These are phyloP conservation scores for Cytospora chrysosperma DNA, from an alignment of 2,329 filamentous ascomycete species.

Conservation along the genomic window DNA sequence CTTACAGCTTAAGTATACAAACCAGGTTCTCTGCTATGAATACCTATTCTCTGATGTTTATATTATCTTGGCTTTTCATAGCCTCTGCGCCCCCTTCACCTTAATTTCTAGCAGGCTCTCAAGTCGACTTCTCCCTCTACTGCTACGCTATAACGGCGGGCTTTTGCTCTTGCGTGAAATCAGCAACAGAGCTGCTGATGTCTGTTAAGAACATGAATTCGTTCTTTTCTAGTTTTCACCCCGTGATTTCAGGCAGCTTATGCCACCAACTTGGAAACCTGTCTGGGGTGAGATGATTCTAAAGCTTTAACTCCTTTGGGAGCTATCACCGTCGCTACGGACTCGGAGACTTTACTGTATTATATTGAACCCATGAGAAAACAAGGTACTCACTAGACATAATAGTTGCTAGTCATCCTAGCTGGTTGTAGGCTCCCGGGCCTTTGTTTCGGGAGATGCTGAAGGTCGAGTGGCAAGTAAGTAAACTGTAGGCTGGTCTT, in stretches of 20 bases:
- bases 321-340: constrained; percentile 43
- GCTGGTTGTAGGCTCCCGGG: too few species aligned
- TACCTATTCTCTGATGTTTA: not conserved
- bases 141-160: not conserved
- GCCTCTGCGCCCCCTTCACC: not conserved
- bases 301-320: constrained; percentile 38
- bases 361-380: too few species aligned
- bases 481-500: too few species aligned
- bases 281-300: constrained; percentile 40
- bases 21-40: too few species aligned
- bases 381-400: too few species aligned
- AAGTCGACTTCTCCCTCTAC: not conserved
- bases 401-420: too few species aligned
- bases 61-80: not conserved
- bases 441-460: too few species aligned
- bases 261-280: constrained; percentile 36
- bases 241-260: constrained; percentile 24
- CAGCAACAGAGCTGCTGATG: not conserved
- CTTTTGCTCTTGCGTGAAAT: not conserved
- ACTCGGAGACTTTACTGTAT: too few species aligned
- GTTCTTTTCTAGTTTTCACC: too few species aligned
- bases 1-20: too few species aligned
- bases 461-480: too few species aligned
- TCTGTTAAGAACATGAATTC: not conserved
- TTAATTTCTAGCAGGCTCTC: not conserved